These are phyloP conservation scores for Circinella umbellata DNA, from an alignment of 371 early-diverging fungal genomes.

Conservation along the genomic window DNA sequence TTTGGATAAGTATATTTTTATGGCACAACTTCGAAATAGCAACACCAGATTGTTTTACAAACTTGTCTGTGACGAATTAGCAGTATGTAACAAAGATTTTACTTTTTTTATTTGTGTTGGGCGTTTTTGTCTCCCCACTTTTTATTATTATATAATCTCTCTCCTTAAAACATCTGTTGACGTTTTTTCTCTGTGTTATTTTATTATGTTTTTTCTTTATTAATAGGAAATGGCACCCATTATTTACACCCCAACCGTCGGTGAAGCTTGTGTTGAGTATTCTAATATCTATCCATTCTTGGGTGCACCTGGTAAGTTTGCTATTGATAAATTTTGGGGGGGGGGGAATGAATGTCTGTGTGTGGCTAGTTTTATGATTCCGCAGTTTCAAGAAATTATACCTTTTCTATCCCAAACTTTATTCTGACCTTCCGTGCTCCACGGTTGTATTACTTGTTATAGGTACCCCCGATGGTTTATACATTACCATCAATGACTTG, in stretches of 20 bases:
- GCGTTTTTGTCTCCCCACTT: background rate
- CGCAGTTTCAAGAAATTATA: background rate
- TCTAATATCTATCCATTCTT: conserved; percentile 88
- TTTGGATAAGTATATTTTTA: conserved; percentile 83
- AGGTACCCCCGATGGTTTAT: conserved; percentile 80
- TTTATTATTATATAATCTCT: background rate
- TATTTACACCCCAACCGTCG: conserved; percentile 94
- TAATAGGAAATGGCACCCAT: conserved; percentile 73
- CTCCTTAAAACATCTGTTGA: background rate
- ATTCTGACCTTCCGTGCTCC: background rate
- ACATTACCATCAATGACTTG: conserved; percentile 76
- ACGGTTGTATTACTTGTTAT: conserved; percentile 1
- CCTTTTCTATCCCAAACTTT: background rate
- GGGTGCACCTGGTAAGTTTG: conserved; percentile 66
- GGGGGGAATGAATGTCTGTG: too few species aligned
- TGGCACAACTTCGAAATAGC: conserved; percentile 80
- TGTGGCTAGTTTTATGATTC: conserved; percentile 1
- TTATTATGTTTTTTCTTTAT: too few species aligned
- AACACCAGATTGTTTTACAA: conserved; percentile 83
- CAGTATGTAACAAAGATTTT: conserved; percentile 40
- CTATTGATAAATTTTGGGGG: too few species aligned
- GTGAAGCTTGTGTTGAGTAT: conserved; percentile 87
- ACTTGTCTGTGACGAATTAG: conserved; percentile 73
- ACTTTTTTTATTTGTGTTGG: background rate
- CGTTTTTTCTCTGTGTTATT: too few species aligned